Base-by-base conservation (phyloP, 164 flowering plant genomes). In the Magnolia officinalis region DNA sequence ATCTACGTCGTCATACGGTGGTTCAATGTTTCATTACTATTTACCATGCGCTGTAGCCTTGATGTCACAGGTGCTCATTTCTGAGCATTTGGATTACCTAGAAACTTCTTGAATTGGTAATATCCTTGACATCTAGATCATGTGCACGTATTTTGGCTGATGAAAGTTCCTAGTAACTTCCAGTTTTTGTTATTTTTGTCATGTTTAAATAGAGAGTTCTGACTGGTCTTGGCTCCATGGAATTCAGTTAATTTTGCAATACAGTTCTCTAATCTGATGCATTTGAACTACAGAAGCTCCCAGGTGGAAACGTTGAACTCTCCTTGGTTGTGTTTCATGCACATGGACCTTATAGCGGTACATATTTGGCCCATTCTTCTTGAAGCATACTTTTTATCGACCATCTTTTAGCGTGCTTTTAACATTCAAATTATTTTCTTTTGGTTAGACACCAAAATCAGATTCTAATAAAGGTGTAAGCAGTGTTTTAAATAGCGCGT, bases 321-420 rank as follows among this genome's bases (percentile, higher is more conserved):
- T 67, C 91, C 16, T 78, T 95, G 79, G 92, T 95, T 76, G 81
- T 89, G 68, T 92, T 88, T 78, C 82, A 88, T 84, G 77, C 91
- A 71, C 97, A 93, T 86, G 98, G 98, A 79, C 82, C 90, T 52
- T 89, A 84, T 77, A 88, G 87, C 82, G 96, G 99, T 93, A 82
- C 31, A 83, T 76, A 37, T 51, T 64, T 70, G 69, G 16, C 70
- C 45, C 14, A 52, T 74, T 72, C 73, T 67, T 78, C 29, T 73
- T 67, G 29, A 63, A 24, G 8, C 16, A 59, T 31, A 11, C 26
- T 20, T 11, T 68, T 61, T 21, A 26, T 72, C 4, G 26, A n/a
- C 21, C 61, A 31, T 52, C 19, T 64, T 21, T 64, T 16, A 16
- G 23, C 18, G 24, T 64, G 51, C 72, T 69, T 29, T 8, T 29